Base-by-base conservation (phyloP, 2,329 filamentous ascomycete genomes). In the Talaromyces sp. region DNA sequence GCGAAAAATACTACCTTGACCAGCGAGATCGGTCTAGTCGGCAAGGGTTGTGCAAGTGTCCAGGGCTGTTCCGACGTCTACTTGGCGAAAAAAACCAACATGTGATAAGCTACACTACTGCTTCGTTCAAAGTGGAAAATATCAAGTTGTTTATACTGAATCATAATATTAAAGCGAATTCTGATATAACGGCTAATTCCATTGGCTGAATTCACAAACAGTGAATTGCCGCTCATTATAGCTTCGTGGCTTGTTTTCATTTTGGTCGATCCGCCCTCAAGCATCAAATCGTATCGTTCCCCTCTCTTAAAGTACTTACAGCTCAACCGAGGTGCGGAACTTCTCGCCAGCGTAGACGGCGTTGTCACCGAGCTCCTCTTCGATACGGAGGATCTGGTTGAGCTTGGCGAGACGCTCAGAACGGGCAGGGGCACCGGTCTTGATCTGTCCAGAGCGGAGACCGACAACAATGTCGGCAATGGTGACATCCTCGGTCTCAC, bases 401-500 rank as follows among this genome's bases (percentile, higher is more conserved):
- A 99, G 90, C 87, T 99, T 99, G 80, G 95, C 95, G 70, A 98
- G 86, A 84, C 95, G 93, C 87, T 99, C 95, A 71, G 93, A 97
- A 75, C 95, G 89, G 77, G 89, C 90, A 70, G 95, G 95, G 65
- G 93, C 93, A 86, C 93, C 93, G 68, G 93, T 96, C 91, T 97
- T 97, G 87, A 99, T 98, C 86, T 99, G 91, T 69, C 95, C 95
- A 72, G 93, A 83, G 72, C 95, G 91, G 75, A 99, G 90, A 83
- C 95, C 95, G 70, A 99, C 95, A 67, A 93, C 92, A 70, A 99
- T 95, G 77, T 99, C 95, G 70, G 95, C 89, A 78, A 99, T 99
- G 80, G 95, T 99, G 72, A 99, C 95, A 83, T 99, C 95, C 83
- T 98, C 95, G 63, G 95, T 99, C 89, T 99, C 95, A 78, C 95